Evolutionary conservation across 192 early-diverging fungal genomes (phyloP), one percentile per base, ranked within the genome.

Genomic region (Funneliformis mosseae): DNA sequence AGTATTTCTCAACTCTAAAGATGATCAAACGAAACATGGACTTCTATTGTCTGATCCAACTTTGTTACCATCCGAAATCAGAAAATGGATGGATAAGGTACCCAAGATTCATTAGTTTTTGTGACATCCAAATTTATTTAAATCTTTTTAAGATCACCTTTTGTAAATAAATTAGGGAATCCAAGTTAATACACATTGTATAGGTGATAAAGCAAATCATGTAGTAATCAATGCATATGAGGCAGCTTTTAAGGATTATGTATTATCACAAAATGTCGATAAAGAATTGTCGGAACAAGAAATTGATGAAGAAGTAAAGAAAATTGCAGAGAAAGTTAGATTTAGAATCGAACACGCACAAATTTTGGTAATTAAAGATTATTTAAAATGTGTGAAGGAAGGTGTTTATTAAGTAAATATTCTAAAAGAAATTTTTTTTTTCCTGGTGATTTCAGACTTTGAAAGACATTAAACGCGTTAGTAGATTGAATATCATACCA

Each of bases 281-380:
- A 42, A 38, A 46, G 12, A 76, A 28, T 6, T 77, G 16, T 28
- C 39, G 2, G 75, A 77, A 39, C 33, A 77, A 63, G 41, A 63
- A 42, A 41, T 77, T 10, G 25, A 28, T 38, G 21, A 63, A 42
- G 59, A 77, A 63, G 27, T 63, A 21, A 77, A 46, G 63, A 60
- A 46, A 14, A 43, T 77, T 5, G 75, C 27, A 62, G 55, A 77
- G 27, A 72, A 78, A 25, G 23, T 81, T 18, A 62, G 90, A 50
- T 74, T 83, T 62, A 70, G 90, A 28, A 90, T 91, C 33, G 90
- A 91, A 74, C 90, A 91, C 76, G 89, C 90, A 12, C 90, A 91
- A 74, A 83, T 91, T 39, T 27, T 91, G 60, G 87, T 88, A 46
- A 42, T 25, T 79, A 5, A 9, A 10, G 80, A 48, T 42, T 16